These are phyloP conservation scores for Stylosanthes scabra DNA, from an alignment of 331 rosid genomes.

Conservation along the genomic window DNA sequence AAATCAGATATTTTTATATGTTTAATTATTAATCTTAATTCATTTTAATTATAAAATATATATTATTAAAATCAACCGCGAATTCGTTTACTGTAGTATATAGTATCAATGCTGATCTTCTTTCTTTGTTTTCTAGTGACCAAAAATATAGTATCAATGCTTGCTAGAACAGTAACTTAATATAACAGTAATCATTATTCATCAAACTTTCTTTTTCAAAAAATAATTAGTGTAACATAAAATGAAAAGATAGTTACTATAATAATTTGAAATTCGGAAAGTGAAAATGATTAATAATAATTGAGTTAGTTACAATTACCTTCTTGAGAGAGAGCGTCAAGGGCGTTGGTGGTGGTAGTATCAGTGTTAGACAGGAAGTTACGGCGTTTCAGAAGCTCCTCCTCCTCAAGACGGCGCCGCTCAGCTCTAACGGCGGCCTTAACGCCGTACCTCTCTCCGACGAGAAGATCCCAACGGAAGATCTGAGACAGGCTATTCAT, in stretches of 20 bases:
- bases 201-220: neutral
- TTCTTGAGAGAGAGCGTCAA: constrained; percentile 90
- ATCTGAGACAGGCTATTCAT: constrained; percentile 83
- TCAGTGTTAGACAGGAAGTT: constrained; percentile 46
- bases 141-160: neutral
- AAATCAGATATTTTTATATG: no score
- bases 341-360: constrained; percentile 59
- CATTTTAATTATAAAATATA: no score
- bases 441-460: constrained; percentile 88
- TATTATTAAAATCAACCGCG: no score
- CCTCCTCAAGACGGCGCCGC: constrained; percentile 72
- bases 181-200: constrained; percentile 44
- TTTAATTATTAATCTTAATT: no score
- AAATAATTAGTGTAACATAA: neutral
- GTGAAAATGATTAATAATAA: no score
- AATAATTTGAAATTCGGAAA: no score
- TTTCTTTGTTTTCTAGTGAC: no score
- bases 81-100: no score
- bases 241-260: no score
- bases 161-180: constrained; percentile 50
- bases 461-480: constrained; percentile 85
- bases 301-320: constrained; percentile 38
- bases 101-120: no score
- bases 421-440: constrained; percentile 91
- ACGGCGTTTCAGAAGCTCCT: constrained; percentile 60